Percentiles rank a stretch among this genome's conserved stretches.
Evolutionary conservation across 2,329 filamentous ascomycete species (phyloP).

Genomic region (Acephala macrosclerotiorum): DNA sequence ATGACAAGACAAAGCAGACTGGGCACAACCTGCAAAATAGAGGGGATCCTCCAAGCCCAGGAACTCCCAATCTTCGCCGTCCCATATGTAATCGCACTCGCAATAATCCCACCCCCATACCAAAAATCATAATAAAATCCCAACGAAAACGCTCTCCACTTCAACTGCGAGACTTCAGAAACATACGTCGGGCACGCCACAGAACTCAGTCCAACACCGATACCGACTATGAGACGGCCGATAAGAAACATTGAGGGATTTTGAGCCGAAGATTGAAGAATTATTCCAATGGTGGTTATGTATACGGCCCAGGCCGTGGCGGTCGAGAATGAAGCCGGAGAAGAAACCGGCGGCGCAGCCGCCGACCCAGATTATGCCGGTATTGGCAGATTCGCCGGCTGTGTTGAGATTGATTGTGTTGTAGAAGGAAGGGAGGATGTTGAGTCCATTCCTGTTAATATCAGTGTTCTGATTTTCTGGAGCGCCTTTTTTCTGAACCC

Average conservation of each 20-base stretch:
- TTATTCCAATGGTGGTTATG: not conserved
- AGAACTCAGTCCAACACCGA: not conserved
- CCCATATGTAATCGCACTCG: slow-evolving; percentile 44
- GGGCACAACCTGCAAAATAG: slow-evolving; percentile 36
- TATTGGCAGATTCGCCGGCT: not conserved
- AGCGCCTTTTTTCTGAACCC: too few species aligned
- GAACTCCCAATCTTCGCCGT: slow-evolving; percentile 43
- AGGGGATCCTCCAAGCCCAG: slow-evolving; percentile 46
- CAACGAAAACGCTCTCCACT: slow-evolving; percentile 2
- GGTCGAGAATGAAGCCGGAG: slow-evolving; percentile 1
- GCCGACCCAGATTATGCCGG: not conserved
- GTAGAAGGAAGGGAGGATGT: slow-evolving; percentile 8
- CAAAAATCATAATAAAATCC: slow-evolving; percentile 12
- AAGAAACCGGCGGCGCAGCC: not conserved
- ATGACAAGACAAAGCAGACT: slow-evolving; percentile 22
- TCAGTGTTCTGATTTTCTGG: not conserved
- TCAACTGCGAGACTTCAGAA: not conserved
- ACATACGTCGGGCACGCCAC: slow-evolving; percentile 11
- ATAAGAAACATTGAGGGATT: not conserved
- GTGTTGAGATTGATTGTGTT: not conserved
- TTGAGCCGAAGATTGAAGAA: not conserved
- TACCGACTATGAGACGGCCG: not conserved
- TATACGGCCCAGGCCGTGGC: not conserved
- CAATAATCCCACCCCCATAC: slow-evolving; percentile 43
- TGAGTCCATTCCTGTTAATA: not conserved